Evolutionary conservation across 805 yeast genomes (phyloP).

Genomic region (Lipomyces starkeyi): DNA sequence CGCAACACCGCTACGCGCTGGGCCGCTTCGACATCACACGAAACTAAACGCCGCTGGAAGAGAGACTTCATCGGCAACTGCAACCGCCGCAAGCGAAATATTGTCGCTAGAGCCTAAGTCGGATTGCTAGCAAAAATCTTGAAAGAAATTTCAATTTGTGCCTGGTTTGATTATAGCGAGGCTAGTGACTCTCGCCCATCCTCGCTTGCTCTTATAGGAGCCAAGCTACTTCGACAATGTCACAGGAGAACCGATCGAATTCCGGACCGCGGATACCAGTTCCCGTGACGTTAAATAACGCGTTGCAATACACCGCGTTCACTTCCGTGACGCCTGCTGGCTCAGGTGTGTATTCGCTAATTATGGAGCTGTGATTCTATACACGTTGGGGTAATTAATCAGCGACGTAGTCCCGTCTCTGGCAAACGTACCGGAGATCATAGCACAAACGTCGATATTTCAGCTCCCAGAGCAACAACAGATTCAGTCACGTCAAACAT

Average conservation of each 20-base stretch:
- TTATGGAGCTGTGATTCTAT: not conserved
- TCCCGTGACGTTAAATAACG: conserved; percentile 17
- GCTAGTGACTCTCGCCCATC: not conserved
- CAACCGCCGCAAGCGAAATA: not conserved
- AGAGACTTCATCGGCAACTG: no score
- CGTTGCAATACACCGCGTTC: conserved; percentile 33
- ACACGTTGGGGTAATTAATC: not conserved
- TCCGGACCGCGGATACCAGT: conserved; percentile 2
- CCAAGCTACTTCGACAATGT: not conserved
- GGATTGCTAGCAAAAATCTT: not conserved
- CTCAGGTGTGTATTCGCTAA: conserved; percentile 13
- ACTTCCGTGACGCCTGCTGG: conserved; percentile 30
- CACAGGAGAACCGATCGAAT: not conserved
- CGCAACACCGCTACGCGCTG: not conserved
- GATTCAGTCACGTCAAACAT: conserved; percentile 17
- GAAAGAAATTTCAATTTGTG: no score
- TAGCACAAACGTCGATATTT: conserved; percentile 27
- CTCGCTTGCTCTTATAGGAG: not conserved
- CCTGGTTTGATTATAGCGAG: not conserved
- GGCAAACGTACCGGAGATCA: conserved; percentile 16
- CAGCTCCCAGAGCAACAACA: conserved; percentile 26
- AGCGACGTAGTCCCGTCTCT: conserved; percentile 8
- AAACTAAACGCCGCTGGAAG: not conserved
- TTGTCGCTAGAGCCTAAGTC: not conserved
- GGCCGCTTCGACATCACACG: not conserved